Base-by-base conservation (phyloP, 164 flowering plant species). In the Tetrastigma voinierianum region DNA sequence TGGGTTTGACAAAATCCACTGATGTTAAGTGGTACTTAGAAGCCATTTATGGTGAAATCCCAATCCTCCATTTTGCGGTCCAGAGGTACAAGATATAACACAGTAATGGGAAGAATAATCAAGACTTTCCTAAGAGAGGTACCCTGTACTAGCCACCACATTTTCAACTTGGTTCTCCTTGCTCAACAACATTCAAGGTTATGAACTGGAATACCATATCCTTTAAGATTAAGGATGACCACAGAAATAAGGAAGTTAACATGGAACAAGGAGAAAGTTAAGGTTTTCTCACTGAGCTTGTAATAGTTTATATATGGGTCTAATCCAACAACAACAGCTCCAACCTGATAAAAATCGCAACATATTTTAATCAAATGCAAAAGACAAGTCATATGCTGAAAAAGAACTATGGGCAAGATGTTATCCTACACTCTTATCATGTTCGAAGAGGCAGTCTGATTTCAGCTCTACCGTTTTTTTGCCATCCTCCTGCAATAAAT, bases 251-350 rank as follows among this genome's bases (percentile, higher is more conserved):
- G n/a, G 15, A 12, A 40, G 11, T 18, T 24, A 51, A 59, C 15
- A 52, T 58, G 20, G 9, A 51, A 46, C 24, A 64, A 7, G 66
- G 72, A 58, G 56, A 9, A 55, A 40, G 61, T 24, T 54, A 17
- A 48, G 55, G 61, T 48, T 64, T 19, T 59, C 97, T 85, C 79
- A 95, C 98, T 90, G 97, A 95, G 94, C 80, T 95, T 95, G 86
- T 89, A 92, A 71, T 87, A 90, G 69, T 92, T 95, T 60, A 95
- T 84, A 69, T 81, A 69, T 51, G 70, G 88, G 75, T 95, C 98
- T 59, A 95, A 60, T 64, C 98, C 98, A 75, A 95, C 98, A 61
- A 95, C 87, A 64, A 95, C 98, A 53, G 97, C 98, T 80, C 98
- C 98, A 69, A 95, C 98, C 98, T 95, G 85, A 11, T 66, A 60